Evolutionary conservation across 306 rosid genomes (phyloP).

Genomic region (Comarum palustre): DNA sequence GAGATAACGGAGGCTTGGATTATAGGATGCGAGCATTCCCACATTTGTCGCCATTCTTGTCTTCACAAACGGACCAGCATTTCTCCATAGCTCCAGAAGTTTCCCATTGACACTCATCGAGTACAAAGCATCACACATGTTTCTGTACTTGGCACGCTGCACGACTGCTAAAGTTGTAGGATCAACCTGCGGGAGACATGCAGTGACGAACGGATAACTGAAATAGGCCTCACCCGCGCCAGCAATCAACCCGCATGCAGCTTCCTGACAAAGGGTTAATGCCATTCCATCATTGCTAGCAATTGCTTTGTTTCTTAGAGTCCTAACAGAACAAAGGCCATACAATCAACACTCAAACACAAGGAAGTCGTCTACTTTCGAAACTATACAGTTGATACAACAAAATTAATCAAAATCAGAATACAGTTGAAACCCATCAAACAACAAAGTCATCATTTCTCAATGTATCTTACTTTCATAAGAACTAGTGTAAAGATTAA

Average conservation of each 20-base stretch:
- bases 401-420: neutral
- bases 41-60: neutral
- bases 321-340: neutral
- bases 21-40: conserved; percentile 15
- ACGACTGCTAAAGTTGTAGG: neutral
- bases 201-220: neutral
- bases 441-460: neutral
- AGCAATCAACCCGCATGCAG: conserved; percentile 14
- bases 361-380: neutral
- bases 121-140: neutral
- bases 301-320: conserved; percentile 6
- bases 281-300: conserved; percentile 11
- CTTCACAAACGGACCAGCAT: neutral
- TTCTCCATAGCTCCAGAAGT: neutral
- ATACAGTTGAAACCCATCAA: neutral
- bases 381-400: neutral
- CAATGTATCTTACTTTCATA: neutral
- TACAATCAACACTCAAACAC: neutral
- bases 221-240: conserved; percentile 8
- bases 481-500: neutral
- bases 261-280: conserved; percentile 7
- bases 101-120: neutral
- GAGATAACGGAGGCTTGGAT: neutral
- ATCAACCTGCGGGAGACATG: neutral
- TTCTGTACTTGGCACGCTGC: neutral